Evolutionary conservation across 2,329 filamentous ascomycete genomes (phyloP), one percentile per base, ranked within the genome.

Genomic region (Pezicula radicicola): DNA sequence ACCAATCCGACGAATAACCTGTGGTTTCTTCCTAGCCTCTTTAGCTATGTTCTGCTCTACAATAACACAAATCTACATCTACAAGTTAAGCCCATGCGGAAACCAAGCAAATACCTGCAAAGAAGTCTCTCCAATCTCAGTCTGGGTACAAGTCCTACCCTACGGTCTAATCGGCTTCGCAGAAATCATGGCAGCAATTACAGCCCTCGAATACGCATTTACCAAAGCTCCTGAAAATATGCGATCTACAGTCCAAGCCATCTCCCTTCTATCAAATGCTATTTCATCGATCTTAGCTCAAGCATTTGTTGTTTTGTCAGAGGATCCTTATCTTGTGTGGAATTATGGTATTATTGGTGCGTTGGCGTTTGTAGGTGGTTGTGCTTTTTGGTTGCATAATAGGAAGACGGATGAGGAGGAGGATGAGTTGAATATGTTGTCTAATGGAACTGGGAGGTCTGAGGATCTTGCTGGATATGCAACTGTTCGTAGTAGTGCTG

Each of bases 211-310:
- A 66, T 89, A 89, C 59, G 86, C 85, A 16, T 89, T 84, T 69
- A 88, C 84, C 62, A 88, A 89, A 68, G 86, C 87, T 0, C 86
- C 86, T 2, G 78, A 79, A 40, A 81, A 76, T 65, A 88, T 89
- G 84, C 81, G 84, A 66, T 82, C 79, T 0, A 81, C 80, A 13
- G 77, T 84, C 27, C 74, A 80, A 61, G 75, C 80, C 0, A 70
- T 84, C 53, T 80, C 75, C 59, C 69, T 84, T 8, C 74, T 84
- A 56, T 83, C 79, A 58, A 81, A 76, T 51, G 81, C 81, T 0
- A 72, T 85, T 55, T 79, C 78, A 4, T 75, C 75, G 36, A 80
- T 80, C 2, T 59, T 78, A 6, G 71, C 71, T 27, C 68, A 76
- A 56, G 73, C 74, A 0, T 56, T 77, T 19, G 67, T 71, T 19